Evolutionary conservation across 164 flowering plant genomes (phyloP), one percentile per base, ranked within the genome.

Genomic region (Vitis rotundifolia): DNA sequence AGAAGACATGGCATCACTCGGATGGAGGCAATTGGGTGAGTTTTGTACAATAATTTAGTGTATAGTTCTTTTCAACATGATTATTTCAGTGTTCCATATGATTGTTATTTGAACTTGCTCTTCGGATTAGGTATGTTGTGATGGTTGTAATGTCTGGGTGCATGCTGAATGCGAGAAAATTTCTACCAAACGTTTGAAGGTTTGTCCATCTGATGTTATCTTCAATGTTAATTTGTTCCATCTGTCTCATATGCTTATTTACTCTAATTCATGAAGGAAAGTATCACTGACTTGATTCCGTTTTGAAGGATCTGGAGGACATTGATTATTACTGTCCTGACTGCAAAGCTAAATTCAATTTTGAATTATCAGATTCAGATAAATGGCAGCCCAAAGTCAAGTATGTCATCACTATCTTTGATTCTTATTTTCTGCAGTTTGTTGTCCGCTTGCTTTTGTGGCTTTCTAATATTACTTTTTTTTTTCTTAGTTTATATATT

Each of bases 11-110:
- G 97, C 91, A 92, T 76, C 98, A 86, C 71, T 86, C 91, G 61
- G 96, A 92, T 83, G 89, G 93, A 49, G 97, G 94, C 58, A 84
- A 80, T 73, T 96, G 98, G 98, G 99, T 96, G 76, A 89, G 92
- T 13, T 66, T 59, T 56, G 15, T 19, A 3, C 13, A 50, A 16
- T 75, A n/a, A 26, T n/a, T 58, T 44, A n/a, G 68, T 56, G 37
- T 29, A 18, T 18, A 7, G 14, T 37, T 52, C 22, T 63, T 37
- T 3, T 50, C 50, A 47, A 37, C 13, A 28, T 55, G 22, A 2
- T 37, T 15, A 5, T 53, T 52, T 71, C 12, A 61, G 48, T 52
- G 9, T 10, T 5, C 9, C 2, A 47, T 11, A 59, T 12, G 52
- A 60, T 37, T 52, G 12, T 67, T 57, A 6, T 31, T 56, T 60